Evolutionary conservation across 2,329 filamentous ascomycete genomes (phyloP), one percentile per base, ranked within the genome.

Genomic region (Plenodomus lindquistii): DNA sequence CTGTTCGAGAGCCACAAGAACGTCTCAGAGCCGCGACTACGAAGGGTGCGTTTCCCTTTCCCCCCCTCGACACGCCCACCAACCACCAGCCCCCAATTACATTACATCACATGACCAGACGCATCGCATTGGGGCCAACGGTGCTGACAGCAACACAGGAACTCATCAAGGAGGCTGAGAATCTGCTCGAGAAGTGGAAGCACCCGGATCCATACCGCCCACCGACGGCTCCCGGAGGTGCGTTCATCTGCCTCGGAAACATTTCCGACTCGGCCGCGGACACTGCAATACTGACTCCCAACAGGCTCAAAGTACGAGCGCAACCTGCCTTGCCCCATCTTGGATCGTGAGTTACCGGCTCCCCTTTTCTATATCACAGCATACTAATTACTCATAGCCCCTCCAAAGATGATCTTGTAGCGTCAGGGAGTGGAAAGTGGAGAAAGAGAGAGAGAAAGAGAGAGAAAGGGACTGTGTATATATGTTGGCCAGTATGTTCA

Each of bases 261-360:
- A 46, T 55, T 54, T 58, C 55, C 50, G 58, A 37, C 18, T 37
- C 59, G 59, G 60, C 60, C 57, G 60, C 50, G 40, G 47, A 52
- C 51, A 50, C 51, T 48, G 50, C 22, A 39, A 56, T 52, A 46
- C 58, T 65, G 44, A 65, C 53, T 18, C 36, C 21, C n/a, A 21
- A 38, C 61, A 96, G 91, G 91, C 60, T 96, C 91, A 57, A 97
- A 97, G 81, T 97, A 88, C 75, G 94, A 97, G 77, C 84, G 94
- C 72, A 99, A 99, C 75, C 73, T 97, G 45, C 89, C 91, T 27
- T 82, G 84, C 48, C 91, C 87, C 27, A 85, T 87, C 60, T 79
- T 95, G 49, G 87, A 91, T 56, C 86, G 93, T 97, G 78, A 81
- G 90, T 83, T 18, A 37, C 18, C 35, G 36, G 24, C 44, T 20